phyloP scores from a whole-genome alignment of 2,329 filamentous ascomycete genomes.

The Aureobasidium vineae region DNA sequence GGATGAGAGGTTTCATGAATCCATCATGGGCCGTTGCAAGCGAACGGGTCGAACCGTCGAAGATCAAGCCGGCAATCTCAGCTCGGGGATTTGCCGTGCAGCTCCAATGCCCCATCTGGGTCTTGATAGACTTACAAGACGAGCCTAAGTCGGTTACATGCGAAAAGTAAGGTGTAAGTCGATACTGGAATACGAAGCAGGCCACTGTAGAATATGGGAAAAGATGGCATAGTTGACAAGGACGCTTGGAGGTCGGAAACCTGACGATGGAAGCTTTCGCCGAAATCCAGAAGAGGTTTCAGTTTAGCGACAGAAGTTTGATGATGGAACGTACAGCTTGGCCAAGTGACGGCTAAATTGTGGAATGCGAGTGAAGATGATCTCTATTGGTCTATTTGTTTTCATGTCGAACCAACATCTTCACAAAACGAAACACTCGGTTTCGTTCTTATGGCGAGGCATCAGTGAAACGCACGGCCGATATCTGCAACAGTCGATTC shows the following conservation, averaged over 20 bases:
- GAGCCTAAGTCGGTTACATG: not conserved
- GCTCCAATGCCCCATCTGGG: not conserved
- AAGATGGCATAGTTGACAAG: not conserved
- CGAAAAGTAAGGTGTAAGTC: not conserved
- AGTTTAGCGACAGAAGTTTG: not conserved
- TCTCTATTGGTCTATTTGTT: too few species aligned
- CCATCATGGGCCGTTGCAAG: not conserved
- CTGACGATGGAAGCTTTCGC: not conserved
- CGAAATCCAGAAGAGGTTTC: not conserved
- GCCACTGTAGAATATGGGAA: not conserved
- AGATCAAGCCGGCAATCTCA: not conserved
- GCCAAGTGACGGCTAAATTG: too few species aligned
- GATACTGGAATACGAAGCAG: not conserved
- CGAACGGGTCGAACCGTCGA: not conserved
- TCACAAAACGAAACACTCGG: too few species aligned
- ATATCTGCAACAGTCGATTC: too few species aligned
- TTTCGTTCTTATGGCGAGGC: too few species aligned
- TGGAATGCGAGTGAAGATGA: too few species aligned
- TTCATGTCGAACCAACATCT: too few species aligned
- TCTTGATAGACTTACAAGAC: not conserved
- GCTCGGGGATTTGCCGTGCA: not conserved
- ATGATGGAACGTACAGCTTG: not conserved
- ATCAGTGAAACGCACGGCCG: too few species aligned
- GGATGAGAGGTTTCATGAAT: not conserved
- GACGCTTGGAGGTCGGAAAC: not conserved